These are phyloP conservation scores for Phalaenopsis equestris DNA, from an alignment of 106 monocot genomes.

Conservation along the genomic window DNA sequence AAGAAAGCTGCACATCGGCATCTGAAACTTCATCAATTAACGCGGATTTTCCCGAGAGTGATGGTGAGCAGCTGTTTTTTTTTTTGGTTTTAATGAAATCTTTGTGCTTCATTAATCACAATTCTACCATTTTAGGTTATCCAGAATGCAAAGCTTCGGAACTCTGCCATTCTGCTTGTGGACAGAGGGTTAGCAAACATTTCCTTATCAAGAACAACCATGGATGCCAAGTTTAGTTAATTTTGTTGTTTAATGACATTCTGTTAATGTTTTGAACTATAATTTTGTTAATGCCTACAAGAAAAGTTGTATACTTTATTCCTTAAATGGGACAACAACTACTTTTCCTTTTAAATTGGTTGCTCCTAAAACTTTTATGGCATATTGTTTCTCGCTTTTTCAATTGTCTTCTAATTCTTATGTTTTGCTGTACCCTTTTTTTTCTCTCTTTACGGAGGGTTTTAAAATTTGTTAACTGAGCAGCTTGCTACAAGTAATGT, in stretches of 20 bases:
- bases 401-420: too few species aligned
- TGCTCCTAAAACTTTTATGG: background rate
- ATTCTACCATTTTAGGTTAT: background rate
- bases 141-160: background rate
- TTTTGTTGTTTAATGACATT: background rate
- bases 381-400: background rate
- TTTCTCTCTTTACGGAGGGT: too few species aligned
- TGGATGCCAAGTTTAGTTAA: background rate
- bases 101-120: background rate
- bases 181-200: constrained; percentile 4
- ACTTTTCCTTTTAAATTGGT: background rate
- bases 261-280: background rate
- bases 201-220: background rate
- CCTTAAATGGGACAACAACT: background rate
- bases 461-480: too few species aligned
- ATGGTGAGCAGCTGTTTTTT: background rate
- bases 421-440: too few species aligned
- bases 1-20: constrained; percentile 20
- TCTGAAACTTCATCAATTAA: constrained; percentile 20
- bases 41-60: constrained; percentile 1
- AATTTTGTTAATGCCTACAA: background rate
- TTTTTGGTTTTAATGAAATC: background rate
- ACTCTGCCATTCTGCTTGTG: background rate
- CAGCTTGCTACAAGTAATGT: too few species aligned
- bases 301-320: background rate